A percentile compares a stretch with the other conserved stretches of the same genome.
Conservation (phyloP, 768 basidiomycete genomes). For the Suillus subaureus region DNA sequence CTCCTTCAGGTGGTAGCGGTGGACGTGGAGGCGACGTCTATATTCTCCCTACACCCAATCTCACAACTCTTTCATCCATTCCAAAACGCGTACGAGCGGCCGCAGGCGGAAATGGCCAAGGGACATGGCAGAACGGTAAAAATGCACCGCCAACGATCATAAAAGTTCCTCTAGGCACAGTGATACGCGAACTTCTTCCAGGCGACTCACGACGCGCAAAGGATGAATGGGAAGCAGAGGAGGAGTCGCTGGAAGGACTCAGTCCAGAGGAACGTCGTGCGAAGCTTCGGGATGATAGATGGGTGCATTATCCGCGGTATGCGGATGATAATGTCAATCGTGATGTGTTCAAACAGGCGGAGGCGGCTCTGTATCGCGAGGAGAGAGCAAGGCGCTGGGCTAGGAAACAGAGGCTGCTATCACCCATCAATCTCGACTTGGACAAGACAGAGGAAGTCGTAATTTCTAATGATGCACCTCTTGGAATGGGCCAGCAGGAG, state of each 20-base stretch:
- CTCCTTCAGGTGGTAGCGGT: slow-evolving; percentile 93
- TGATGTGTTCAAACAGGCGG: slow-evolving; percentile 73
- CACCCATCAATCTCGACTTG: slow-evolving; percentile 63
- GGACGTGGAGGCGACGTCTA: slow-evolving; percentile 89
- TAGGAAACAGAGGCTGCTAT: slow-evolving; percentile 42
- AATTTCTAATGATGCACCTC: slow-evolving; percentile 56
- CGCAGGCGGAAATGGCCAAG: slow-evolving; percentile 73
- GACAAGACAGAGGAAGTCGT: slow-evolving; percentile 48
- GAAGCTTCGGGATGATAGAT: slow-evolving; percentile 66
- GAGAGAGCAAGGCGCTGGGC: slow-evolving; percentile 61
- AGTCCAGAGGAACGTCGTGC: slow-evolving; percentile 48
- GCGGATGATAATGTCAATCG: slow-evolving; percentile 63
- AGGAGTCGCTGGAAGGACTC: slow-evolving; percentile 56
- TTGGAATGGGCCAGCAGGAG: slow-evolving; percentile 57
- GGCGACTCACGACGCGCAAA: slow-evolving; percentile 65
- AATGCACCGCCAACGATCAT: slow-evolving; percentile 73
- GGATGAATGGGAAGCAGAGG: slow-evolving; percentile 76
- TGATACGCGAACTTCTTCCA: slow-evolving; percentile 74
- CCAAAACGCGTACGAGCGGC: slow-evolving; percentile 67
- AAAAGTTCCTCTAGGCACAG: slow-evolving; percentile 86
- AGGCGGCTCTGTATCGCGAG: slow-evolving; percentile 56
- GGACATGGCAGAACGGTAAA: slow-evolving; percentile 86
- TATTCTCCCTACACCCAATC: slow-evolving; percentile 71
- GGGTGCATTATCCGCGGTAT: slow-evolving; percentile 80
- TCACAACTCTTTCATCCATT: slow-evolving; percentile 79